phyloP scores from a whole-genome alignment of 306 rosid species.

The Vigna nakashimae region DNA sequence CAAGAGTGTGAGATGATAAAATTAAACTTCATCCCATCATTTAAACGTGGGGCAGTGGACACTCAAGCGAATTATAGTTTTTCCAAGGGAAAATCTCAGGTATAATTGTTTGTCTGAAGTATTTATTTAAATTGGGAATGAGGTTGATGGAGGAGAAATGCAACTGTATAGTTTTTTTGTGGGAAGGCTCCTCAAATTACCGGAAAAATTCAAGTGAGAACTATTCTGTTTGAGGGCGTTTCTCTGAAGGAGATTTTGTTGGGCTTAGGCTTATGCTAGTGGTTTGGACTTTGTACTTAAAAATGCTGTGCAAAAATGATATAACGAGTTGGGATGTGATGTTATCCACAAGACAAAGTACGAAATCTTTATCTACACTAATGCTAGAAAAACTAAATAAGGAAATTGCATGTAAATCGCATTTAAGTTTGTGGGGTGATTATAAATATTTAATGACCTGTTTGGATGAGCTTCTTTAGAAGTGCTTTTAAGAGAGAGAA shows the following conservation, averaged over 20 bases:
- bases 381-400: neutral
- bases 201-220: too few relatives aligned
- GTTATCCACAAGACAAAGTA: neutral
- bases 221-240: too few relatives aligned
- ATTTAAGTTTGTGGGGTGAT: neutral
- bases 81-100: slow-evolving; percentile 64
- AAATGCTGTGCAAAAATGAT: neutral
- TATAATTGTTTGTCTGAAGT: slow-evolving; percentile 32
- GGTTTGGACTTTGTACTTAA: neutral
- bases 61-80: slow-evolving; percentile 51
- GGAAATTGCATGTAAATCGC: neutral
- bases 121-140: slow-evolving; percentile 3
- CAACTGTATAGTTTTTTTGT: too few relatives aligned
- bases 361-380: neutral
- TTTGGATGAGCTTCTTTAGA: too few relatives aligned
- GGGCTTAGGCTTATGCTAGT: neutral
- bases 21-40: slow-evolving; percentile 43
- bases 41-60: slow-evolving; percentile 47
- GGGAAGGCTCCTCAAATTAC: too few relatives aligned
- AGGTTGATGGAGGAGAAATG: too few relatives aligned
- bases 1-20: slow-evolving; percentile 73
- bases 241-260: neutral
- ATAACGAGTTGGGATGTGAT: neutral
- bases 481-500: too few relatives aligned
- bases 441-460: too few relatives aligned